Evolutionary conservation across 2,329 filamentous ascomycete species (phyloP), one percentile per base, ranked within the genome.

Genomic region (Trichophyton equinum): DNA sequence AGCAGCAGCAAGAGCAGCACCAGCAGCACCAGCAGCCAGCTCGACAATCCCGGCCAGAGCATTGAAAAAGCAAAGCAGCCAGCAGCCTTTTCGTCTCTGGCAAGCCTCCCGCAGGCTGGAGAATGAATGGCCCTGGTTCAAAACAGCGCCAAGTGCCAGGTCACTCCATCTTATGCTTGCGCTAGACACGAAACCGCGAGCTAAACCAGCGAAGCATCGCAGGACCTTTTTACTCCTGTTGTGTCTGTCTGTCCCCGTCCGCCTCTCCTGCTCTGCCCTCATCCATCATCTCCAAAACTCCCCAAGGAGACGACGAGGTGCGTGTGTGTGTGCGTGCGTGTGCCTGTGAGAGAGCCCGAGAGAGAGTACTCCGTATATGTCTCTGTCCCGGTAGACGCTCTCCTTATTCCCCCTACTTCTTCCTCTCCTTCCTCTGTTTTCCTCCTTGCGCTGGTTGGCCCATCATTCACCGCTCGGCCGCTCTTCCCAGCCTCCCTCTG

Each of bases 71-170:
- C 38, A 27, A 22, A 55, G 38, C 25, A 55, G 33, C 38, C 40
- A 60, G 42, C 46, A 44, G 57, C 40, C 40, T 44, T 44, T 44
- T 44, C 40, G 33, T 58, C 51, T 47, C 30, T 15, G 18, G 33
- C 36, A 44, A 36, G 33, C 46, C 49, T 40, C 36, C 40, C 55
- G 49, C 38, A 27, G 38, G 59, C 59, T 60, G 51, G 47, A 60
- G 44, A 38, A 38, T 38, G 33, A 38, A 60, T 53, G 47, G 33
- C 49, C 36, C 30, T 36, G 57, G 44, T 30, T 42, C 61, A 40
- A 63, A 62, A 60, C 62, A 61, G 25, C 40, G 62, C 62, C 62
- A 63, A 63, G 60, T 38, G 62, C 60, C 62, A 62, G 60, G 51
- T 62, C 60, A 62, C 30, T 49, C 30, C 51, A 46, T 51, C n/a